Percentiles rank a stretch among this genome's conserved stretches.
Conservation (phyloP, 139 green algal genomes). For the Volvox reticuliferus region DNA sequence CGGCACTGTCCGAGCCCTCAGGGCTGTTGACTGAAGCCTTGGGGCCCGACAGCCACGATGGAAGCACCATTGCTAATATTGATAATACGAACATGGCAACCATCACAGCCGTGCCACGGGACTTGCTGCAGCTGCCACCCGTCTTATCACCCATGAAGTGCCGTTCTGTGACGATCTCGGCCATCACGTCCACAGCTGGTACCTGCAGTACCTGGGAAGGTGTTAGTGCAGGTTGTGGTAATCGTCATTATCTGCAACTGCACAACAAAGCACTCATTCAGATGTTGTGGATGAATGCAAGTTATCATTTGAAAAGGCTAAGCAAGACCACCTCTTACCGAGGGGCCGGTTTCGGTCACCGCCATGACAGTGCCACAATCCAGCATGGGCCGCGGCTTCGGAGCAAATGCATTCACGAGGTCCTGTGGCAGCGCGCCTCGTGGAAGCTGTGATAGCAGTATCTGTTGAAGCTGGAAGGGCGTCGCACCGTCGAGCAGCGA, state of each 20-base stretch:
- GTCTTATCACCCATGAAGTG: too few relatives aligned
- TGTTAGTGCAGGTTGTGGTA: too few relatives aligned
- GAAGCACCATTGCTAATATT: neutral
- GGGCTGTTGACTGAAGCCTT: neutral
- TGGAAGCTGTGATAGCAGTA: conserved; percentile 1
- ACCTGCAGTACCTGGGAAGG: too few relatives aligned
- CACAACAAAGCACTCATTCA: too few relatives aligned
- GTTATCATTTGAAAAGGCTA: too few relatives aligned
- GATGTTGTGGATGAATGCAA: too few relatives aligned
- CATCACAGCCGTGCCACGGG: neutral
- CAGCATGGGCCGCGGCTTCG: neutral
- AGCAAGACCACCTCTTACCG: neutral
- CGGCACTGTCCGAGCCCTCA: neutral
- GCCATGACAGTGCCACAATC: neutral
- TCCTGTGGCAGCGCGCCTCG: neutral
- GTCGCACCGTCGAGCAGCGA: neutral
- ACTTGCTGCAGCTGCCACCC: neutral
- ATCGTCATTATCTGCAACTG: too few relatives aligned
- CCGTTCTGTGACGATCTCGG: too few relatives aligned
- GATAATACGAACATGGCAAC: neutral
- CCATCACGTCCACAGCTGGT: too few relatives aligned
- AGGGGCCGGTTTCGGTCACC: neutral
- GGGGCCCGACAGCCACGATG: neutral
- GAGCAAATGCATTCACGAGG: neutral
- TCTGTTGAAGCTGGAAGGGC: conserved; percentile 7